phyloP scores from a whole-genome alignment of 495 filamentous ascomycete species.

The Hyaloscypha variabilis region DNA sequence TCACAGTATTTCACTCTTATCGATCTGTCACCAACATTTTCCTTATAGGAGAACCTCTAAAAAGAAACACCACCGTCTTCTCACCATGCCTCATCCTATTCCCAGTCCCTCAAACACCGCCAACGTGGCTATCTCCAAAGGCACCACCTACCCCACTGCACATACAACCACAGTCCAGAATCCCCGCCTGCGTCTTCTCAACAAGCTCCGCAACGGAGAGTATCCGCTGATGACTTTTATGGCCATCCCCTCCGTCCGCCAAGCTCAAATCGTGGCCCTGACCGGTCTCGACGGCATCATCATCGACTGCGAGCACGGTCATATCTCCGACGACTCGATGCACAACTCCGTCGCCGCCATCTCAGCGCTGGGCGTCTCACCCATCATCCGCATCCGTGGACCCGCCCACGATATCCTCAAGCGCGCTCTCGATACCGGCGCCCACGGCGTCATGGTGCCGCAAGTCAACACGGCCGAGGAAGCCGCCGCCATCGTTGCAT shows the following conservation, averaged over 20 bases:
- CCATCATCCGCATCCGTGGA: conserved; percentile 41
- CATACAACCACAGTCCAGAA: conserved; percentile 41
- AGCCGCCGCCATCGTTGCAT: conserved; percentile 25
- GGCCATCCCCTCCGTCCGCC: conserved; percentile 39
- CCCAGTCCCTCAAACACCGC: neutral
- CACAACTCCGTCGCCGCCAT: conserved; percentile 61
- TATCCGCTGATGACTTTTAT: conserved; percentile 44
- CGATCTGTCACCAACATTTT: too few relatives aligned
- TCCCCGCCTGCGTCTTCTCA: conserved; percentile 40
- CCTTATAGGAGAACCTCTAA: too few relatives aligned
- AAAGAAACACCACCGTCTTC: too few relatives aligned
- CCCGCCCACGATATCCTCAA: conserved; percentile 26
- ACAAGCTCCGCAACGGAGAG: conserved; percentile 36
- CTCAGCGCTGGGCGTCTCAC: conserved; percentile 43
- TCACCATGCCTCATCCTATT: neutral
- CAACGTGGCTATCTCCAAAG: conserved; percentile 20
- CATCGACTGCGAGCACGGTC: conserved; percentile 34
- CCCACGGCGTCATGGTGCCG: conserved; percentile 47
- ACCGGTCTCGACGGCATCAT: conserved; percentile 44
- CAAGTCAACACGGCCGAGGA: conserved; percentile 45
- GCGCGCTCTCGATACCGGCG: conserved; percentile 46
- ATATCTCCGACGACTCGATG: conserved; percentile 57
- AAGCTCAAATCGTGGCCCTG: conserved; percentile 27
- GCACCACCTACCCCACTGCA: conserved; percentile 36
- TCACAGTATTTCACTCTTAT: too few relatives aligned